Evolutionary conservation across 2,329 filamentous ascomycete species (phyloP), one percentile per base, ranked within the genome.

Genomic region (Diaporthe destruens): DNA sequence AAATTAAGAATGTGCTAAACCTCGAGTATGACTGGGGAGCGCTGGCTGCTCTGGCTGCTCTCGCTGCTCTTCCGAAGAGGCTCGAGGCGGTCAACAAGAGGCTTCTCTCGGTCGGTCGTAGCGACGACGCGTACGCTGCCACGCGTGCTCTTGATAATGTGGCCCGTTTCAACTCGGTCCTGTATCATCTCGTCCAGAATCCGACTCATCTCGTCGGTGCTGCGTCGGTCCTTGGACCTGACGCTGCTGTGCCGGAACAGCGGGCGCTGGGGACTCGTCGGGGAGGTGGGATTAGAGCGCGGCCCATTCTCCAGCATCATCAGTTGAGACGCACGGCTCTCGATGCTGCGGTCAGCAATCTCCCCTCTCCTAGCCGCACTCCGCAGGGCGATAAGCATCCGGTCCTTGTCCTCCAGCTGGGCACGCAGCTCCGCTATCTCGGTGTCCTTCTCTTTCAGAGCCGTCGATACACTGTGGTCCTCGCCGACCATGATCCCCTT

Each of bases 171-270:
- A 69, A 97, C 93, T 72, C 93, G 91, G 79, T 96, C 93, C 79
- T 95, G 93, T 73, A 98, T 96, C 96, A 98, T 98, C 83, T 98
- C 94, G 78, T 98, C 96, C 34, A 98, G 88, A 85, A 98, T 95
- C 78, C 91, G 90, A 76, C 94, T 97, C 91, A 98, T 95, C 82
- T 98, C 95, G 77, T 98, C 95, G 44, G 96, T 93, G 76, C 93
- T 94, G 84, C 88, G 90, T 65, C 88, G 87, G 14, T 78, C 77
- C 66, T 76, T 77, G 20, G 81, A 78, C 12, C 76, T 76, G 14
- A 77, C 75, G 32, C 75, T 76, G 67, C 75, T 76, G 65, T 77
- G 76, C 16, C 68, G 68, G 36, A 61, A 70, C 53, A 61, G 32
- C 29, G 71, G 39, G 1, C 54, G 63, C 20, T 78, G 79, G 1